Evolutionary conservation across 192 early-diverging fungal species (phyloP).

Genomic region (Backusella circina): DNA sequence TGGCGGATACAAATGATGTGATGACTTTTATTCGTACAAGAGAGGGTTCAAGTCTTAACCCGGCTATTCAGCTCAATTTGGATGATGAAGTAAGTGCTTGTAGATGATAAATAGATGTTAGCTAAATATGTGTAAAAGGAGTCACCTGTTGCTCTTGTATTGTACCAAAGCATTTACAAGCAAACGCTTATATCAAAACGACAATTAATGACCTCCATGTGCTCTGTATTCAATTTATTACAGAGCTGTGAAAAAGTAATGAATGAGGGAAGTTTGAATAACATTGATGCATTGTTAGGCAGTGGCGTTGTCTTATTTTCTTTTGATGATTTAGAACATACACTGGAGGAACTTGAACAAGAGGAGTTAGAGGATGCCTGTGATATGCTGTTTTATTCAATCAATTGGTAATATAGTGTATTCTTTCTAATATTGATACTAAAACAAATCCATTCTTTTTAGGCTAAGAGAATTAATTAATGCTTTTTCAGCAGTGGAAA

Average conservation of each 20-base stretch:
- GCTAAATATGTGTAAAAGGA: background rate
- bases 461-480: conserved; percentile 73
- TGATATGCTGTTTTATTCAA: conserved; percentile 39
- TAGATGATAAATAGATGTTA: background rate
- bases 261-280: conserved; percentile 47
- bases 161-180: conserved; percentile 4
- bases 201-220: conserved; percentile 45
- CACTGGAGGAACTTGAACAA: background rate
- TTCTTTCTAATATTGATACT: background rate
- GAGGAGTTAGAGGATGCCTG: conserved; percentile 25
- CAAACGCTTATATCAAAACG: background rate
- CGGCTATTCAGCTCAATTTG: conserved; percentile 45
- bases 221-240: conserved; percentile 64
- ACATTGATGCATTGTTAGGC: conserved; percentile 68
- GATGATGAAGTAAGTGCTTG: conserved; percentile 35
- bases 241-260: conserved; percentile 67
- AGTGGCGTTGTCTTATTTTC: conserved; percentile 58
- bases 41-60: conserved; percentile 18
- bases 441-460: background rate
- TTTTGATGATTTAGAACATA: conserved; percentile 26
- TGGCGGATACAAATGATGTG: conserved; percentile 34
- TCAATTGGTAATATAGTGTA: conserved; percentile 47
- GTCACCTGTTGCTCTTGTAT: background rate
- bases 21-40: conserved; percentile 23
- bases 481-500: conserved; percentile 45